Base-by-base conservation (phyloP, 148 eudicot species). In the Pharnaceum exiguum region DNA sequence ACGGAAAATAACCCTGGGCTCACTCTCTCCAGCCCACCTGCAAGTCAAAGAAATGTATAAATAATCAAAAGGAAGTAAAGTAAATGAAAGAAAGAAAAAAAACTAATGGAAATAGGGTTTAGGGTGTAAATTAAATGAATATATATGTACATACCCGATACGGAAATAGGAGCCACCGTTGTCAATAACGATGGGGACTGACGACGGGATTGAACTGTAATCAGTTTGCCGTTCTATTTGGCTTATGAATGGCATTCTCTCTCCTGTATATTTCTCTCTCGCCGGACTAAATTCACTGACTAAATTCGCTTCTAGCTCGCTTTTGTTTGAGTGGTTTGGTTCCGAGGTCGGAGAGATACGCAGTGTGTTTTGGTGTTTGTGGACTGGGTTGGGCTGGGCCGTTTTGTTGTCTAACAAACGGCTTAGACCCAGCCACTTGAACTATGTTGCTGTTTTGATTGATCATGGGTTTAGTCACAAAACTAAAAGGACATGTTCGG, bases 11-110 rank as follows among this genome's bases (percentile, higher is more conserved):
- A 93, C 80, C 10, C 98, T 84, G 28, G 98, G 98, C 10, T 88
- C 89, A 62, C 68, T 48, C 75, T 93, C 98, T 45, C 98, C 98
- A 7, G 96, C 98, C 98, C 98, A 93, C 35, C 98, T 93, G 75
- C 57, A 66, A 32, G 35, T 49, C 30, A 10, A 18, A 16, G 3
- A 0, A 59, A 43, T 9, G 27, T 12, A 18, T 9, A 33, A 32
- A 19, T 19, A 25, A 40, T 32, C 5, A 5, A 25, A 3, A 37
- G 10, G 1, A 11, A 37, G 4, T 4, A 8, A 36, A 45, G 8
- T 2, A 40, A 24, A 2, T 5, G 9, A 51, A 49, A 17, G 7
- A 5, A 35, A n/a, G 30, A 18, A 2, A 32, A 16, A 48, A 6
- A 13, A 39, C 3, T 31, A 1, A 39, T 7, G 0, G 30, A 67